A percentile compares a stretch with the other conserved stretches of the same genome.
Conservation (phyloP, 2,329 filamentous ascomycete species). For the Colletotrichum plurivorum region DNA sequence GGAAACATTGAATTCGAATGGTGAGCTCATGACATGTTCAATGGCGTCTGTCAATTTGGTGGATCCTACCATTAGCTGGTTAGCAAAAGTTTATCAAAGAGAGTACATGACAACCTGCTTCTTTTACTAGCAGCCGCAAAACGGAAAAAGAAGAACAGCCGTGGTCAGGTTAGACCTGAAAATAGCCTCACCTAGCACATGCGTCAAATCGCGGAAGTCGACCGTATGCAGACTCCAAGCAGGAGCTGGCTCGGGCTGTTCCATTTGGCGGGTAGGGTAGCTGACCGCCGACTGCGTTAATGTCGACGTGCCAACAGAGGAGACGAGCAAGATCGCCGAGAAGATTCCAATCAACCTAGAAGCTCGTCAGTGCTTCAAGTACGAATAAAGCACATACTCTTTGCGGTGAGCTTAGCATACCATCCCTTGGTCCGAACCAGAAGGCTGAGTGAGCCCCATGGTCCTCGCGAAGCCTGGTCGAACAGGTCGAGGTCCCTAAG, state of each 20-base stretch:
- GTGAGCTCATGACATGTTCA: conserved; percentile 21
- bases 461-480: conserved; percentile 42
- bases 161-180: too few species aligned
- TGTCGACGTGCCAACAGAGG: conserved; percentile 38
- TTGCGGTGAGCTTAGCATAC: not conserved
- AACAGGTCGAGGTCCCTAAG: conserved; percentile 44
- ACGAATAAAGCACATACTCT: too few species aligned
- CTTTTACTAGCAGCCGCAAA: too few species aligned
- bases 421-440: conserved; percentile 42
- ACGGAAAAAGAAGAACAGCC: too few species aligned
- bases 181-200: not conserved
- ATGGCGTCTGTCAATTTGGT: not conserved
- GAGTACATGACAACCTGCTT: too few species aligned
- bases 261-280: conserved; percentile 10
- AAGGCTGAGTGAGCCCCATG: conserved; percentile 40
- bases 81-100: too few species aligned
- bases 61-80: too few species aligned
- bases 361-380: too few species aligned
- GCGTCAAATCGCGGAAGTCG: not conserved
- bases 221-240: not conserved
- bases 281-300: conserved; percentile 39
- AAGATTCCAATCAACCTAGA: conserved; percentile 14
- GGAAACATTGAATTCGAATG: not conserved
- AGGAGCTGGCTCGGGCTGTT: too few species aligned
- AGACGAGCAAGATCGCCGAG: conserved; percentile 34